These are phyloP conservation scores for Metschnikowia santaceciliae DNA, from an alignment of 805 yeast genomes.

Conservation along the genomic window DNA sequence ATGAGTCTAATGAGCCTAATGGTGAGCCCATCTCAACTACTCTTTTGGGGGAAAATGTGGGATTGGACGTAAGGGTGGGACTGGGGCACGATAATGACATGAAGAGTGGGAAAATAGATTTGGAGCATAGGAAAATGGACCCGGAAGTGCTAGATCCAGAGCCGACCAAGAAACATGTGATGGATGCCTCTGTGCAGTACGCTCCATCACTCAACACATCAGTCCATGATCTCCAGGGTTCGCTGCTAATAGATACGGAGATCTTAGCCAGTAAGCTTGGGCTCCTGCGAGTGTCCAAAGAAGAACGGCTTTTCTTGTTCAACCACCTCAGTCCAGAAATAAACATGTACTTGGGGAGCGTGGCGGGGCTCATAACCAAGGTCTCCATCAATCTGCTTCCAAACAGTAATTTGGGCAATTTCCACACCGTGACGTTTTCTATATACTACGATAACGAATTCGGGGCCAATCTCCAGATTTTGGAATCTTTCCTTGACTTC, in stretches of 20 bases:
- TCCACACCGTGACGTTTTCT: constrained; percentile 1
- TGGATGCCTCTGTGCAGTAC: too few species aligned
- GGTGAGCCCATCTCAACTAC: too few species aligned
- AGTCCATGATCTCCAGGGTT: background rate
- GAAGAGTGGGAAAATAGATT: too few species aligned
- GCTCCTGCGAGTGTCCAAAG: background rate
- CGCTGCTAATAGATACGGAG: background rate
- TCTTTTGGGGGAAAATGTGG: too few species aligned
- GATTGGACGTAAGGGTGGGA: too few species aligned
- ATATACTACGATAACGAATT: constrained; percentile 1
- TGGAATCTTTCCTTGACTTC: background rate
- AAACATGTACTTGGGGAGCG: background rate
- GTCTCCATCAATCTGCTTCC: background rate
- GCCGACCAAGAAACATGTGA: too few species aligned
- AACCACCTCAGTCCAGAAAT: background rate
- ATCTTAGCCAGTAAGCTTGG: background rate
- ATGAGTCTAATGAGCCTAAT: too few species aligned
- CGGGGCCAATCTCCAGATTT: background rate
- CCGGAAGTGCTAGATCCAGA: too few species aligned
- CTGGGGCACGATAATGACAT: too few species aligned
- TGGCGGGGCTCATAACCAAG: background rate
- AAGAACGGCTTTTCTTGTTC: background rate
- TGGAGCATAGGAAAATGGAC: too few species aligned
- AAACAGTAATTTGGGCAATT: constrained; percentile 2
- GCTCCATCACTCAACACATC: too few species aligned